Percentiles rank a stretch among this genome's conserved stretches.
Evolutionary conservation across 2,329 filamentous ascomycete species (phyloP).

Genomic region (Colletotrichum scovillei): DNA sequence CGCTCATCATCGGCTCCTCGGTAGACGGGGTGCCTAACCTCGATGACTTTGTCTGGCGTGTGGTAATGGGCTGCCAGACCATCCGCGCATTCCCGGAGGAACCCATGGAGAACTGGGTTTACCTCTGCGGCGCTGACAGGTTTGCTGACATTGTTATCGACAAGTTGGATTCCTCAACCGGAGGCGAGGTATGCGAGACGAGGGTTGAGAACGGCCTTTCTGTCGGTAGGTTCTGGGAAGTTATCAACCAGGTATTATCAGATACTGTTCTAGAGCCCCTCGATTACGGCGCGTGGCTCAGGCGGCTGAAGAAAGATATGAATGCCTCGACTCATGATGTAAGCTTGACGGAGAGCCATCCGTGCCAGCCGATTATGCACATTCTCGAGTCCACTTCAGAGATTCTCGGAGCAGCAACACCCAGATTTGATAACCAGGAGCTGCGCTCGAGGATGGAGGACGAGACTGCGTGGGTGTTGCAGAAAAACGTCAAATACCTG

Average conservation of each 20-base stretch:
- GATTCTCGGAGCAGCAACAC: background rate
- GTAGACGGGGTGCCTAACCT: constrained; percentile 2
- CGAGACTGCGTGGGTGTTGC: background rate
- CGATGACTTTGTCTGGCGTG: constrained; percentile 7
- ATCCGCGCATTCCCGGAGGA: background rate
- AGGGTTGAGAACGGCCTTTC: background rate
- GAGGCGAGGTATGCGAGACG: background rate
- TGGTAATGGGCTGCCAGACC: background rate
- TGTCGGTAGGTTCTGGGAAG: background rate
- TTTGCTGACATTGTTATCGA: constrained; percentile 3
- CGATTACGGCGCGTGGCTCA: background rate
- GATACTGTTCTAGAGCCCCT: background rate
- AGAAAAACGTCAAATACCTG: background rate
- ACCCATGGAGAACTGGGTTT: background rate
- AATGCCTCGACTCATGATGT: background rate
- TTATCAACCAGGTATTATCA: background rate
- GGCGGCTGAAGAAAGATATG: background rate
- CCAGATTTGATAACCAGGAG: background rate
- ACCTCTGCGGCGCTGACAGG: constrained; percentile 7
- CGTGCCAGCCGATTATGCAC: constrained; percentile 2
- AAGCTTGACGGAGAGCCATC: background rate
- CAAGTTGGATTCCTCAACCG: background rate
- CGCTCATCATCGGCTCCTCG: constrained; percentile 10
- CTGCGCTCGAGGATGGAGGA: background rate
- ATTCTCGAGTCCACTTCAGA: constrained; percentile 1